phyloP scores from a whole-genome alignment of 139 green algal genomes.

The Medakamo hakoo region DNA sequence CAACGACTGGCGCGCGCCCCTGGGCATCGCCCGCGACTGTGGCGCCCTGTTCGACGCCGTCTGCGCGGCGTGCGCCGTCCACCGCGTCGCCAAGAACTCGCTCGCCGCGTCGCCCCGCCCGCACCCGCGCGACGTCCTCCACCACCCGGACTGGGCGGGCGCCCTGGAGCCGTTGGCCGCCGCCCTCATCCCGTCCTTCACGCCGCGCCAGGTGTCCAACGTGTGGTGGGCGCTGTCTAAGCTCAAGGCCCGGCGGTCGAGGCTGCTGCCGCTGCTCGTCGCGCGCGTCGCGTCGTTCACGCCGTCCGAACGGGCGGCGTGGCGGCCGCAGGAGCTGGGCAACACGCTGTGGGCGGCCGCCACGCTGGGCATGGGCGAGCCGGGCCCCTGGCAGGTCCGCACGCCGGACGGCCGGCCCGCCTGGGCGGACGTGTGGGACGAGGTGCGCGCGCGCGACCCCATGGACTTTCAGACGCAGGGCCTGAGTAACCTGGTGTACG shows the following conservation, averaged over 20 bases:
- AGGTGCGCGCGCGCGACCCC: slow-evolving; percentile 1
- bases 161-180: not conserved
- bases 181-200: slow-evolving; percentile 11
- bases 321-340: slow-evolving; percentile 22
- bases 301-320: not conserved
- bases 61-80: not conserved
- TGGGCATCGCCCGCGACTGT: not conserved
- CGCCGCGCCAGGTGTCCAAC: slow-evolving; percentile 43
- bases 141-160: no score
- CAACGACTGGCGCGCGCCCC: not conserved
- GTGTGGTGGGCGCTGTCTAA: slow-evolving; percentile 15
- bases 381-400: no score
- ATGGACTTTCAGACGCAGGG: slow-evolving; percentile 18
- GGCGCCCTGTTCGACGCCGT: not conserved
- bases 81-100: not conserved
- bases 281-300: not conserved
- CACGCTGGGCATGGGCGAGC: slow-evolving; percentile 4
- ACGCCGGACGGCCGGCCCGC: slow-evolving; percentile 7
- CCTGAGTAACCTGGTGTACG: slow-evolving; percentile 28
- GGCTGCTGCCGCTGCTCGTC: not conserved
- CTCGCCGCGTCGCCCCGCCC: no score
- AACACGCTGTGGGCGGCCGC: slow-evolving; percentile 30
- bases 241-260: slow-evolving; percentile 4
- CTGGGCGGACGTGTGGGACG: slow-evolving; percentile 14
- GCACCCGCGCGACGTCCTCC: no score